Percentiles rank a stretch among this genome's conserved stretches.
Evolutionary conservation across 2,329 filamentous ascomycete species (phyloP).

Genomic region (Apiospora aurea): DNA sequence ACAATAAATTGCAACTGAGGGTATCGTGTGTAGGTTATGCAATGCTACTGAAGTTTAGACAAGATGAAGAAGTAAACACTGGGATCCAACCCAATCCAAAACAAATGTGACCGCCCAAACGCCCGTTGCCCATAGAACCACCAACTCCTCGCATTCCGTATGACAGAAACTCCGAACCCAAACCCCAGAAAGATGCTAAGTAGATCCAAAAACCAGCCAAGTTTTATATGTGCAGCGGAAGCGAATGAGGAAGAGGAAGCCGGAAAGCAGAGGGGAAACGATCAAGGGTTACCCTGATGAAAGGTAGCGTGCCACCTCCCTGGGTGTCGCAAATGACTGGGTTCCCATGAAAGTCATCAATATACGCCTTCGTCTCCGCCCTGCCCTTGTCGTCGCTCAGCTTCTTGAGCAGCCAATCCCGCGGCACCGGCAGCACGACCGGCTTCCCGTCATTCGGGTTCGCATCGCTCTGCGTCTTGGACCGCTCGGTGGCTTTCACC

Average conservation of each 20-base stretch:
- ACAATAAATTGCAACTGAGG: not conserved
- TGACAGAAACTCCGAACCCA: no score
- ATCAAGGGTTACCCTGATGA: slow-evolving; percentile 27
- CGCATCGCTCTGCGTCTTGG: slow-evolving; percentile 20
- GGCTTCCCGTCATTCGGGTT: not conserved
- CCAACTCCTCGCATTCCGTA: no score
- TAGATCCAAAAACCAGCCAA: no score
- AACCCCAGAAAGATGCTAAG: no score
- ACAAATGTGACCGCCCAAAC: no score
- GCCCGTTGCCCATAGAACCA: no score
- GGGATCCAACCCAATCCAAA: no score
- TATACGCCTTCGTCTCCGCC: slow-evolving; percentile 27
- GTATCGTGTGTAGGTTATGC: not conserved
- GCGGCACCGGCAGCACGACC: slow-evolving; percentile 7
- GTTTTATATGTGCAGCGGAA: not conserved
- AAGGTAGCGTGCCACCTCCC: slow-evolving; percentile 30
- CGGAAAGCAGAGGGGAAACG: no score
- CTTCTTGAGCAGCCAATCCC: slow-evolving; percentile 28
- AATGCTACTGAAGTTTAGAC: not conserved
- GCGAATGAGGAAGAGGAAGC: not conserved
- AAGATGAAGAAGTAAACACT: not conserved
- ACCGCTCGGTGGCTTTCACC: not conserved
- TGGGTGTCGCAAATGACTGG: slow-evolving; percentile 31
- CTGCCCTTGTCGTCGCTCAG: slow-evolving; percentile 23
- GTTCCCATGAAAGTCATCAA: slow-evolving; percentile 33